A percentile compares a stretch with the other conserved stretches of the same genome.
These are phyloP conservation scores for Aspergillus sp. DNA, from an alignment of 2,329 filamentous ascomycete species.

Conservation along the genomic window DNA sequence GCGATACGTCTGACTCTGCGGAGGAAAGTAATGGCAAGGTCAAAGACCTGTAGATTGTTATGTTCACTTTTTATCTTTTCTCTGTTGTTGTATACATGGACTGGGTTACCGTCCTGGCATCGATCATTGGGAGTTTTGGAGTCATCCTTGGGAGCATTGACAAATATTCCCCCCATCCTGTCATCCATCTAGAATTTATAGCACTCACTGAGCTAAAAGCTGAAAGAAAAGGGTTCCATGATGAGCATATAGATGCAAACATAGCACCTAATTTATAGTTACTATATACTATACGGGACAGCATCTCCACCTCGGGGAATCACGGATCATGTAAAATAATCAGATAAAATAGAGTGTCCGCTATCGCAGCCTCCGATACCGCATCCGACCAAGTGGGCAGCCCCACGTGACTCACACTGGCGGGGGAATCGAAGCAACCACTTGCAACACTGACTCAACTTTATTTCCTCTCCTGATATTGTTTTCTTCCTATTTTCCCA, in stretches of 20 bases:
- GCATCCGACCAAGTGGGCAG: conserved; percentile 10
- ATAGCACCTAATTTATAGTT: not conserved
- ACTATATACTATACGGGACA: too few species aligned
- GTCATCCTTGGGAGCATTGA: not conserved
- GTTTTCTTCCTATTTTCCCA: conserved; percentile 17
- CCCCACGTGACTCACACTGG: conserved; percentile 27
- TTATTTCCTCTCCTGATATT: conserved; percentile 18
- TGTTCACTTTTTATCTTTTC: not conserved
- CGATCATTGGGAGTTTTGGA: conserved; percentile 12
- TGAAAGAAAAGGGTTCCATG: not conserved
- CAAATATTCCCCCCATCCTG: conserved; percentile 12
- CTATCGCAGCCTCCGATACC: conserved; percentile 27
- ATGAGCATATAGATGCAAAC: not conserved
- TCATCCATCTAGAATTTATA: not conserved
- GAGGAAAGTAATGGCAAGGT: conserved; percentile 32
- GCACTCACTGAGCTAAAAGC: not conserved
- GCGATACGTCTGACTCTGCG: conserved; percentile 41
- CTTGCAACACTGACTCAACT: not conserved
- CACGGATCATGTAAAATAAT: not conserved
- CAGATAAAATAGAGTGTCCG: not conserved
- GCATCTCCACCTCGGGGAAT: not conserved
- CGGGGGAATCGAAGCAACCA: not conserved
- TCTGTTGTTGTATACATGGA: not conserved
- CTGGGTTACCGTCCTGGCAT: not conserved
- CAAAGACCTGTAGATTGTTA: conserved; percentile 31